Percentiles rank a stretch among this genome's conserved stretches.
Conservation (phyloP, 139 green algal genomes). For the Ettlia oleoabundans region DNA sequence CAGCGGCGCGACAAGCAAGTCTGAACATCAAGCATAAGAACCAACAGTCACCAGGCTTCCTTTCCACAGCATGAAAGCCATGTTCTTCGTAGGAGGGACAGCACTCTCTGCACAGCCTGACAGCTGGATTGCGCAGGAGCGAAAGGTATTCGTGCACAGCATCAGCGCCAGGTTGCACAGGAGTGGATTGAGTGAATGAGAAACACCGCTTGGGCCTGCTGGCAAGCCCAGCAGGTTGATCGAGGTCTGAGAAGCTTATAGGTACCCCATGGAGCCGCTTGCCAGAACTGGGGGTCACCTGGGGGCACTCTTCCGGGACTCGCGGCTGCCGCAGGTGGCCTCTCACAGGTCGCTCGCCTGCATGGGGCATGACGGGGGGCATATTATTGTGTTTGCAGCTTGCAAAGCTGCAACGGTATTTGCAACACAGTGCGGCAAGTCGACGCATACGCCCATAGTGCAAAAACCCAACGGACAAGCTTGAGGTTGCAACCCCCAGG, state of each 20-base stretch:
- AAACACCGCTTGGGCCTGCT: no score
- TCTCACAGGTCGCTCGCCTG: conserved; percentile 21
- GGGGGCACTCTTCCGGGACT: conserved; percentile 7
- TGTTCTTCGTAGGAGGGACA: no score
- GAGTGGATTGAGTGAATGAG: not conserved
- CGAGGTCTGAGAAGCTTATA: not conserved
- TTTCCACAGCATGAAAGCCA: no score
- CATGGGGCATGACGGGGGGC: not conserved
- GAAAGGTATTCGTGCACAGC: not conserved
- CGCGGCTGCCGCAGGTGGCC: not conserved
- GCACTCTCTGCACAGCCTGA: no score
- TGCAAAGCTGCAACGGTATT: not conserved
- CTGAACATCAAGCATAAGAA: no score
- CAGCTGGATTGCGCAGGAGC: not conserved
- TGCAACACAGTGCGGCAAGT: not conserved
- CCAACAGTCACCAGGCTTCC: no score
- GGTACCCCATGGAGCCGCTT: no score
- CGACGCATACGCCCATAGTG: not conserved
- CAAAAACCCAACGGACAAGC: no score
- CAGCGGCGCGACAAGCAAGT: no score
- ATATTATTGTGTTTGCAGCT: not conserved
- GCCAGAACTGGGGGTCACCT: not conserved
- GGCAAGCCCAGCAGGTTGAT: no score
- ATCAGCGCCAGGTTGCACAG: not conserved
- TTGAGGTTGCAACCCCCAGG: no score